A percentile compares a stretch with the other conserved stretches of the same genome.
Evolutionary conservation across 2,329 filamentous ascomycete species (phyloP).

Genomic region (Erysiphe pulchra): DNA sequence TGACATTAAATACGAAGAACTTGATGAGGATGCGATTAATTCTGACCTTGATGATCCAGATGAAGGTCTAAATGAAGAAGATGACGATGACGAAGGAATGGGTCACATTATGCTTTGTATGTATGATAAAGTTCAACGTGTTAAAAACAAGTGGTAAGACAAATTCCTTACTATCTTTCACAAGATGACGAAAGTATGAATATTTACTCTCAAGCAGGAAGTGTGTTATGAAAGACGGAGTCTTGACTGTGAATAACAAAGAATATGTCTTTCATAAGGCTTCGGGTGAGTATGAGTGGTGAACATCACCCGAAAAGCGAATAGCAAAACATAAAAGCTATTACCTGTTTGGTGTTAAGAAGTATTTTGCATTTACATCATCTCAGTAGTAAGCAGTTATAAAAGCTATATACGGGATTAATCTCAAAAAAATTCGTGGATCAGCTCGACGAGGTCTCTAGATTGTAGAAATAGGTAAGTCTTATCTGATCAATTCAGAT

Average conservation of each 20-base stretch:
- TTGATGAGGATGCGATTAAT: conserved; percentile 91
- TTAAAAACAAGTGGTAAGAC: conserved; percentile 84
- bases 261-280: conserved; percentile 98
- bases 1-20: conserved; percentile 28
- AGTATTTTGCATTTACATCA: too few relatives aligned
- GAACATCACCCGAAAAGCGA: conserved; percentile 6
- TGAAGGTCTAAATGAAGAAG: conserved; percentile 58
- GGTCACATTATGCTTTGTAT: conserved; percentile 94
- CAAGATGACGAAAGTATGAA: not conserved
- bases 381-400: too few relatives aligned
- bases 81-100: conserved; percentile 51
- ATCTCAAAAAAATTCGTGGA: too few relatives aligned
- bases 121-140: conserved; percentile 95
- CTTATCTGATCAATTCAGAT: too few relatives aligned
- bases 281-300: conserved; percentile 96
- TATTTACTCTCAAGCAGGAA: conserved; percentile 32
- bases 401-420: too few relatives aligned
- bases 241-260: conserved; percentile 76
- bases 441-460: too few relatives aligned
- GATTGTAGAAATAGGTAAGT: too few relatives aligned
- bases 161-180: conserved; percentile 2
- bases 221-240: conserved; percentile 91
- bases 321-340: too few relatives aligned
- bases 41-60: conserved; percentile 92
- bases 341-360: too few relatives aligned